Conservation (phyloP, 257 asterid genomes). For the Phtheirospermum japonicum region DNA sequence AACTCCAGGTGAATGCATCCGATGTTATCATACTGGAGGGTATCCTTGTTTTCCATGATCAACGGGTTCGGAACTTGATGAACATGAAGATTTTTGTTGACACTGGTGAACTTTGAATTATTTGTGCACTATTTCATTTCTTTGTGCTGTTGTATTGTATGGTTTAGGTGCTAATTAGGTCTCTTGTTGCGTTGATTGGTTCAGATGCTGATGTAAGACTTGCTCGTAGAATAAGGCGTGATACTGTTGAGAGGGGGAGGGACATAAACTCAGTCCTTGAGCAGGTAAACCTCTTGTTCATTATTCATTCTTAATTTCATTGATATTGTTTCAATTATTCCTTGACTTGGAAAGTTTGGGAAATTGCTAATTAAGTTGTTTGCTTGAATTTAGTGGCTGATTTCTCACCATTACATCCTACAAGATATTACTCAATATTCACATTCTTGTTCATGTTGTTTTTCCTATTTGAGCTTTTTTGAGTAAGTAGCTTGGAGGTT, state of each 20-base stretch:
- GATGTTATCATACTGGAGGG: slow-evolving; percentile 98
- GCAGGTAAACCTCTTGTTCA: slow-evolving; percentile 58
- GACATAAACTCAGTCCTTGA: slow-evolving; percentile 92
- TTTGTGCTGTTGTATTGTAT: not conserved
- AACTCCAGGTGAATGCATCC: slow-evolving; percentile 91
- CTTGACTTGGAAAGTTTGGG: slow-evolving; percentile 18
- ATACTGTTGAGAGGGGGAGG: slow-evolving; percentile 95
- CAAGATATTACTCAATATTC: too few species aligned
- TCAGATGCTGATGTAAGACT: slow-evolving; percentile 98
- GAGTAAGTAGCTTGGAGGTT: slow-evolving; percentile 5
- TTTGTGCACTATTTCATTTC: slow-evolving; percentile 20
- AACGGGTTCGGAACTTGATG: slow-evolving; percentile 88
- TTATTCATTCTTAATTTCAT: not conserved
- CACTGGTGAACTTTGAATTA: slow-evolving; percentile 58
- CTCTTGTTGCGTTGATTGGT: slow-evolving; percentile 20
- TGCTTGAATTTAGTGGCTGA: too few species aligned
- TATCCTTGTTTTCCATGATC: slow-evolving; percentile 94
- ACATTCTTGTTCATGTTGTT: too few species aligned
- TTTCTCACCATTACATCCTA: too few species aligned
- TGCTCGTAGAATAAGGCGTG: slow-evolving; percentile 98
- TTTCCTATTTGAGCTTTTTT: not conserved
- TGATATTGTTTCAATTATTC: not conserved
- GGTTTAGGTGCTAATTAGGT: slow-evolving; percentile 1
- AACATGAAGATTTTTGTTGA: slow-evolving; percentile 98
- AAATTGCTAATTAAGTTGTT: slow-evolving; percentile 6